phyloP scores from a whole-genome alignment of 2,329 filamentous ascomycete species.

The Tolypocladium tropicale region DNA sequence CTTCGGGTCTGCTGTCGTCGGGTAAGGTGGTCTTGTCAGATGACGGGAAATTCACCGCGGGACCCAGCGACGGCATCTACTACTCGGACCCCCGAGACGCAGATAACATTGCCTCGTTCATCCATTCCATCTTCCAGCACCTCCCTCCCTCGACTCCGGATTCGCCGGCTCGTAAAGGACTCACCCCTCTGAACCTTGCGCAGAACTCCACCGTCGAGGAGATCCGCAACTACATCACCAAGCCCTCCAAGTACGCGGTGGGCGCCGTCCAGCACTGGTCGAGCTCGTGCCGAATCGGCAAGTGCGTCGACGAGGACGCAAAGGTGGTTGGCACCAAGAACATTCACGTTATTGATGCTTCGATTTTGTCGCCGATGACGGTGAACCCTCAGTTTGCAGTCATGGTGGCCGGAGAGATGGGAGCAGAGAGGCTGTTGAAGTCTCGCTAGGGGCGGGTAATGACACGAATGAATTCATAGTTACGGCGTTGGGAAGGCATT shows the following conservation, averaged over 20 bases:
- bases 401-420: conserved; percentile 43
- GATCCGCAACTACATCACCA: conserved; percentile 39
- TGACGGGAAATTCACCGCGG: conserved; percentile 30
- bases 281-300: conserved; percentile 37
- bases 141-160: conserved; percentile 18
- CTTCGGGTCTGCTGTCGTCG: conserved; percentile 39
- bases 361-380: conserved; percentile 37
- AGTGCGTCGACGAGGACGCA: conserved; percentile 36
- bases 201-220: conserved; percentile 33
- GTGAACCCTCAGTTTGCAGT: conserved; percentile 45
- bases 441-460: background rate
- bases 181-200: conserved; percentile 38
- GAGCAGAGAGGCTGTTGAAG: conserved; percentile 32
- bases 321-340: conserved; percentile 37
- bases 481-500: background rate
- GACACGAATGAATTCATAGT: background rate
- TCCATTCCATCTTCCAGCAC: conserved; percentile 36
- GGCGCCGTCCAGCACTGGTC: conserved; percentile 44
- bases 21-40: conserved; percentile 31
- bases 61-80: conserved; percentile 31
- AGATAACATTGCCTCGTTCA: conserved; percentile 36
- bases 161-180: conserved; percentile 19
- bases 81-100: conserved; percentile 37
- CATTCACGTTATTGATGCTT: conserved; percentile 40
- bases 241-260: conserved; percentile 32